Evolutionary conservation across 139 green algal genomes (phyloP).

Genomic region (Micractinium sp.): DNA sequence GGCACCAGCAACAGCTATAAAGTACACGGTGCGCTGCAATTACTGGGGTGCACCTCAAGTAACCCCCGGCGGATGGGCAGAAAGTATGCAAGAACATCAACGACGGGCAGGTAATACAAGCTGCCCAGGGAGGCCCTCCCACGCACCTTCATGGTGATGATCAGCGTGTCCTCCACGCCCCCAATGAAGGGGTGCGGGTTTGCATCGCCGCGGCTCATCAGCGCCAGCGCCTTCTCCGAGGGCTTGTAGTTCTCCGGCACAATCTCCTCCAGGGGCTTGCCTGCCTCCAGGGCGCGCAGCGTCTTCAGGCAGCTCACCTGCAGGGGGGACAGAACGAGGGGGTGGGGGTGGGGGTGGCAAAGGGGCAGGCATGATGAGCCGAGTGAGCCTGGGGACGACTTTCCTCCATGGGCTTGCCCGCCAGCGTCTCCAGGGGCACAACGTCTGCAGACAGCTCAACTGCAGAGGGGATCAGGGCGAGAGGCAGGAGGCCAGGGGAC

Average conservation of each 20-base stretch:
- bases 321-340: neutral
- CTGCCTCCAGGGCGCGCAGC: slow-evolving; percentile 49
- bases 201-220: slow-evolving; percentile 39
- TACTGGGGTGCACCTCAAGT: too few relatives aligned
- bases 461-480: neutral
- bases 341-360: neutral
- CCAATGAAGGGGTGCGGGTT: slow-evolving; percentile 37
- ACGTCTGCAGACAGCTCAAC: too few relatives aligned
- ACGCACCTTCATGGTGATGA: too few relatives aligned
- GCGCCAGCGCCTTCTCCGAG: slow-evolving; percentile 36
- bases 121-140: too few relatives aligned
- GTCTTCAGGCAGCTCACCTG: slow-evolving; percentile 62
- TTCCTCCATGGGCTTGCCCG: too few relatives aligned
- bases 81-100: too few relatives aligned
- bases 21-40: too few relatives aligned
- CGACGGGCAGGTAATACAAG: too few relatives aligned
- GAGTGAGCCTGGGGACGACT: too few relatives aligned
- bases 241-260: slow-evolving; percentile 24
- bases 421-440: too few relatives aligned
- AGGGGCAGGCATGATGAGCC: neutral
- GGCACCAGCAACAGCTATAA: neutral
- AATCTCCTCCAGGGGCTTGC: slow-evolving; percentile 28
- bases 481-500: neutral
- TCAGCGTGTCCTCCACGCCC: slow-evolving; percentile 60
- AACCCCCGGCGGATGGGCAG: too few relatives aligned